Conservation (phyloP, 331 rosid species). For the Cucumis variabilis region DNA sequence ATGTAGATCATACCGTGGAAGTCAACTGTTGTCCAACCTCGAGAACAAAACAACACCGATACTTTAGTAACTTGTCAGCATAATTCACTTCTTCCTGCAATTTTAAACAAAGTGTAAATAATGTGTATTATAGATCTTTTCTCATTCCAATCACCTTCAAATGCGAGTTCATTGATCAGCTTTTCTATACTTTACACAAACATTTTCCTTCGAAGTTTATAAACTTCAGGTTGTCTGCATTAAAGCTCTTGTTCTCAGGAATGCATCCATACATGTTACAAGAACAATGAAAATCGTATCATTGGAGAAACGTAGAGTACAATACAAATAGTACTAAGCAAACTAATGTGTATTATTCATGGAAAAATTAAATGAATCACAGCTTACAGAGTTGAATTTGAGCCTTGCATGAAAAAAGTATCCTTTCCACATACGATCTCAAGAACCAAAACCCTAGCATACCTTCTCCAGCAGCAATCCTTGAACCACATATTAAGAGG, state of each 20-base stretch:
- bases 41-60: conserved; percentile 95
- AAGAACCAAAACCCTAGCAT: not conserved
- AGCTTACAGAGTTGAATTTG: not conserved
- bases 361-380: not conserved
- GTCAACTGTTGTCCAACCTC: conserved; percentile 63
- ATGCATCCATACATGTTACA: not conserved
- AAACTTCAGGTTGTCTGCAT: not conserved
- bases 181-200: too few relatives aligned
- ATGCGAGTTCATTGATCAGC: too few relatives aligned
- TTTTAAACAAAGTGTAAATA: conserved; percentile 34
- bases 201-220: not conserved
- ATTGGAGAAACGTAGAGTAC: not conserved
- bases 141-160: too few relatives aligned
- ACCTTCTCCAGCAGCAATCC: too few relatives aligned
- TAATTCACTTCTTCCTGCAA: conserved; percentile 90
- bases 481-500: too few relatives aligned
- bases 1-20: conserved; percentile 3
- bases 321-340: not conserved
- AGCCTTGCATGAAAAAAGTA: not conserved
- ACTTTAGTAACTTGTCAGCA: conserved; percentile 79
- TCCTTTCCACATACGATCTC: not conserved
- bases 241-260: not conserved
- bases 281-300: not conserved
- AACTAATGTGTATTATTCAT: not conserved
- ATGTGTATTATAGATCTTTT: not conserved